Evolutionary conservation across 305 asterid species (phyloP), one percentile per base, ranked within the genome.

Genomic region (Fraxinus angustifolia): DNA sequence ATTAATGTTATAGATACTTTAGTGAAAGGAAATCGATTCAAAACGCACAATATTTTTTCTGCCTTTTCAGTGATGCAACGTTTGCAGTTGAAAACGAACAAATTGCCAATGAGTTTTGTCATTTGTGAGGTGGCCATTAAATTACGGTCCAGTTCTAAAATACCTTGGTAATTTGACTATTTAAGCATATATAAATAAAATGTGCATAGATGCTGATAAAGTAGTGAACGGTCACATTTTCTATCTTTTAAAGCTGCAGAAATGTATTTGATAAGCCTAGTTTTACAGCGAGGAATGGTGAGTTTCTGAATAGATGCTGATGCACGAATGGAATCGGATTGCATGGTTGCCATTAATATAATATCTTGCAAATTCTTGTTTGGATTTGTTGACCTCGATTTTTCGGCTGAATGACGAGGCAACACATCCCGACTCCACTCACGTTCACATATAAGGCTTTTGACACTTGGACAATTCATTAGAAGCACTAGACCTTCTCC

Each of bases 231-330:
- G 48, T 2, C 48, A 40, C 48, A 40, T 40, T 10, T 8, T 11
- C 14, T 8, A 40, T 40, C 48, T 8, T 79, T 79, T 21, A 74
- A 50, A n/a, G 71, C 78, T 10, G 40, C 34, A 56, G 79, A 17
- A 38, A 14, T 35, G 48, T 30, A 80, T 14, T 68, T 71, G 73
- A 73, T 68, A 35, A 40, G 74, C 76, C 82, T 34, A 82, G 50
- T 68, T 4, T 78, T 80, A 84, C 81, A 84, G 80, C 87, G 82
- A 31, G 81, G 74, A 30, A 53, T 81, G 74, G 82, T 48, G 75
- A 38, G 28, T n/a, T 60, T 79, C 33, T 56, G 74, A 81, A 75
- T 82, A 33, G 86, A 78, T 74, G 90, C 87, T 87, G 92, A 88
- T 85, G 90, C 91, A 86, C 82, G 87, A 76, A 21, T 38, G 17